Evolutionary conservation across 192 early-diverging fungal genomes (phyloP).

Genomic region (Coemansia sp.): DNA sequence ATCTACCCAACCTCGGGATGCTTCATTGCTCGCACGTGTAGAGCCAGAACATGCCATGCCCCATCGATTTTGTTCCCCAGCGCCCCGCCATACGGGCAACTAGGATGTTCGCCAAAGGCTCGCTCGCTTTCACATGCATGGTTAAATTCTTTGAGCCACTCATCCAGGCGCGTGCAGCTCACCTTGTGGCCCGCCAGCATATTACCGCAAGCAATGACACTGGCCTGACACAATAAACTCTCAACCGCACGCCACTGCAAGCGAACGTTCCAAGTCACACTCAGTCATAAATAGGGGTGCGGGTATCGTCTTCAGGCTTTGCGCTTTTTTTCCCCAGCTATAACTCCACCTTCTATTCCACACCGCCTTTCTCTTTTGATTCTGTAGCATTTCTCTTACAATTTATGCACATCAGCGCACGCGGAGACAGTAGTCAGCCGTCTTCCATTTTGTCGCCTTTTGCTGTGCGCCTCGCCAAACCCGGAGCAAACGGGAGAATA

Average conservation of each 20-base stretch:
- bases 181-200: background rate
- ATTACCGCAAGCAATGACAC: background rate
- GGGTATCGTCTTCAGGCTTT: background rate
- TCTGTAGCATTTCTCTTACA: background rate
- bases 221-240: background rate
- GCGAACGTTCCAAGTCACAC: background rate
- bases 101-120: background rate
- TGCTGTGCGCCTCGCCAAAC: background rate
- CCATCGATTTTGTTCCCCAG: background rate
- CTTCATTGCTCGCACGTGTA: background rate
- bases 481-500: background rate
- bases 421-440: background rate
- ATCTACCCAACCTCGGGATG: background rate
- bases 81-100: background rate
- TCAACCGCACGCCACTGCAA: background rate
- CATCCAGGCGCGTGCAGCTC: background rate
- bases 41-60: background rate
- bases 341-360: background rate
- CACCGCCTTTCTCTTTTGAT: background rate
- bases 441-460: background rate
- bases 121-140: conserved; percentile 3
- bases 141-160: background rate
- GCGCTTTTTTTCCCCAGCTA: background rate
- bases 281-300: background rate
- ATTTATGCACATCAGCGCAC: background rate